Base-by-base conservation (phyloP, 2,329 filamentous ascomycete species). In the Alternaria rosae region DNA sequence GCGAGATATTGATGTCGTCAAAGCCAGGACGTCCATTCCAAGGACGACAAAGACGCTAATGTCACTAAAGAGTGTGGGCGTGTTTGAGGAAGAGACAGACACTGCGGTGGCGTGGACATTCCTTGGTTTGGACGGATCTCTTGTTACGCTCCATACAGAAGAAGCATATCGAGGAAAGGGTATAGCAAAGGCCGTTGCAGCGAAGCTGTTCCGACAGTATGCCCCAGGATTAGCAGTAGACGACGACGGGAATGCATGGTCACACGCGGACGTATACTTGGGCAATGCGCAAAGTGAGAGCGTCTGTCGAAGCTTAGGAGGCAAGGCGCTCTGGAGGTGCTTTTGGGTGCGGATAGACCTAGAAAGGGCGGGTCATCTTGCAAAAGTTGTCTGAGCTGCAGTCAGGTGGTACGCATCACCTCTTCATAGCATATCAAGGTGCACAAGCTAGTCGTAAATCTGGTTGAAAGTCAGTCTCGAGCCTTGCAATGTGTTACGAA, bases 51-150 rank as follows among this genome's bases (percentile, higher is more conserved):
- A 71, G 12, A 84, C 83, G 11, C 63, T 85, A 54, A 66, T 79
- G 42, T 73, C 76, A 28, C 55, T 84, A 52, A 79, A 80, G 8
- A 78, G 72, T 23, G 69, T 78, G n/a, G 74, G 72, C 82, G 79
- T 71, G 76, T 82, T 74, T 59, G 64, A 85, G 78, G 12, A 73
- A 86, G 25, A 69, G 78, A 60, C 72, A 74, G 82, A 81, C 1
- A 83, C 79, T 1, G 83, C 85, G 0, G 78, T 92, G 6, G 87
- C 89, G 0, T 92, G 90, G 90, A 86, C 85, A 0, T 91, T 92
- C 56, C 69, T 82, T 78, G 88, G 87, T 0, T 79, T 85, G 3
- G 89, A 91, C 70, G 88, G 85, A 1, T 88, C 86, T n/a, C 73
- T 91, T 15, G 85, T 83, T 11, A 86, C 85, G 28, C 76, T 91